Evolutionary conservation across 139 green algal genomes (phyloP).

Genomic region (Chlorokybus atmophyticus): DNA sequence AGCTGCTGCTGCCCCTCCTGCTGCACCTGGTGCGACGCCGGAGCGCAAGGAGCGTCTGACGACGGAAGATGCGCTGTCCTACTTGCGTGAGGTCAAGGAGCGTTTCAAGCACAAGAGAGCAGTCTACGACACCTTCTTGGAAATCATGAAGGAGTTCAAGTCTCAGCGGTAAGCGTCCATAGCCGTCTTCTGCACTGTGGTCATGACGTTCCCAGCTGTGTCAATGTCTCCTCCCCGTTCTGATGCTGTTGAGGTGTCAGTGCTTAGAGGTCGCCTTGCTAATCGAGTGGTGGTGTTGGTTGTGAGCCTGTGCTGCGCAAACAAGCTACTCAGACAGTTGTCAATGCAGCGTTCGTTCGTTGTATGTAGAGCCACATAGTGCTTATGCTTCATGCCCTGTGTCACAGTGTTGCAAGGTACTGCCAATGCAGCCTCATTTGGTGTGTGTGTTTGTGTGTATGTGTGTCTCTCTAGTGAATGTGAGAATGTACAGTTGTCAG

Average conservation of each 20-base stretch:
- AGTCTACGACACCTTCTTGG: conserved; percentile 87
- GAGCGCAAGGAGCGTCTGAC: too few species aligned
- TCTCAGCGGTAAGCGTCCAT: conserved; percentile 50
- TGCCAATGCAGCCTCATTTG: too few species aligned
- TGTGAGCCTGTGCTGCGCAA: too few species aligned
- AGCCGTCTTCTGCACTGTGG: background rate
- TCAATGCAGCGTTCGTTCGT: background rate
- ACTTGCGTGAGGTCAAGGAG: conserved; percentile 69
- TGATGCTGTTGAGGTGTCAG: background rate
- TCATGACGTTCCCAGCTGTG: background rate
- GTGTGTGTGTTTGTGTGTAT: too few species aligned
- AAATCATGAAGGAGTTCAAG: conserved; percentile 99
- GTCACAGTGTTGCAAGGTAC: too few species aligned
- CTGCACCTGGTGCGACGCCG: too few species aligned
- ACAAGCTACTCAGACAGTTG: background rate
- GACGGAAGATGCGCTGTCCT: conserved; percentile 62
- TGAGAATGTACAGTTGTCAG: too few species aligned
- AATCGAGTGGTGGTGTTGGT: too few species aligned
- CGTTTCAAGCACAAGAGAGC: conserved; percentile 65
- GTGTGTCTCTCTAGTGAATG: too few species aligned
- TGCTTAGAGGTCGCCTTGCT: background rate
- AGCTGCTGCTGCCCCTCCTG: too few species aligned
- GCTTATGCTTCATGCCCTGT: too few species aligned
- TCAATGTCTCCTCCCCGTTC: background rate
- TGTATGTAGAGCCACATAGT: too few species aligned